A percentile compares a stretch with the other conserved stretches of the same genome.
Evolutionary conservation across 1,139 yeast species (phyloP).

Genomic region (Spathaspora sp.): DNA sequence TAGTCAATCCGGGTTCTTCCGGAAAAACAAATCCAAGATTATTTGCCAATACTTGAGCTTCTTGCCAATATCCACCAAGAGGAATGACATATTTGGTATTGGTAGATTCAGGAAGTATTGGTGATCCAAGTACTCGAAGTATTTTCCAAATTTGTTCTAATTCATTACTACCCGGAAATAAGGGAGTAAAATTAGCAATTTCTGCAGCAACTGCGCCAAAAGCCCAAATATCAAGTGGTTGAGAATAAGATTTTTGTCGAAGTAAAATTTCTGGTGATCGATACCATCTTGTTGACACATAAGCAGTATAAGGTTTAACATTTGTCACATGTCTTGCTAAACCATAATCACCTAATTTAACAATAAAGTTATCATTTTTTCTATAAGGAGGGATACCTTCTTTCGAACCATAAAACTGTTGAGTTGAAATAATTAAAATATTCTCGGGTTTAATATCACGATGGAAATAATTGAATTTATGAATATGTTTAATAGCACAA

Average conservation of each 20-base stretch:
- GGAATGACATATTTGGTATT: constrained; percentile 32
- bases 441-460: constrained; percentile 83
- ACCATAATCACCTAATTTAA: constrained; percentile 92
- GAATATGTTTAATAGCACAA: constrained; percentile 81
- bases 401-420: constrained; percentile 50
- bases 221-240: constrained; percentile 92
- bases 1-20: constrained; percentile 26
- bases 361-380: constrained; percentile 51
- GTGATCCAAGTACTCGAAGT: constrained; percentile 69
- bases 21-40: constrained; percentile 58
- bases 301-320: constrained; percentile 63
- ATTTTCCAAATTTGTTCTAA: constrained; percentile 74
- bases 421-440: constrained; percentile 64
- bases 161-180: constrained; percentile 83
- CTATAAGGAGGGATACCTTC: constrained; percentile 39
- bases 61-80: constrained; percentile 68
- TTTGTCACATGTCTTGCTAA: constrained; percentile 67
- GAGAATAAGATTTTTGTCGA: constrained; percentile 63
- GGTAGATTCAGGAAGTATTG: constrained; percentile 26
- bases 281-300: constrained; percentile 95
- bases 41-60: constrained; percentile 51
- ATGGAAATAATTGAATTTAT: constrained; percentile 71
- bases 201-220: constrained; percentile 87
- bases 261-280: constrained; percentile 90
- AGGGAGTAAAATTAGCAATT: constrained; percentile 69